These are phyloP conservation scores for Hyaloscypha hepaticicola DNA, from an alignment of 495 filamentous ascomycete species.

Conservation along the genomic window DNA sequence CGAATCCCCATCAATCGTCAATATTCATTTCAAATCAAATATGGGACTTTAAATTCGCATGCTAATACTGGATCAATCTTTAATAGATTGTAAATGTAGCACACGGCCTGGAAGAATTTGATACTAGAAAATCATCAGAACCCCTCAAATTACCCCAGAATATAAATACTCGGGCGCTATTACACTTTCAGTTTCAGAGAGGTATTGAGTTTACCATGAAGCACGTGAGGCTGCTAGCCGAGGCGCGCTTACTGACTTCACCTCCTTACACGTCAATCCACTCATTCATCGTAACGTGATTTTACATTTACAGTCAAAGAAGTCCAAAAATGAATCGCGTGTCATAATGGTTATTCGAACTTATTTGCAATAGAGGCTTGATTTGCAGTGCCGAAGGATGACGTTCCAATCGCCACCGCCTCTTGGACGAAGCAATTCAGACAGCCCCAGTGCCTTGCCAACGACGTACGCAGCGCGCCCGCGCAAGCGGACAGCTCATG, in stretches of 20 bases:
- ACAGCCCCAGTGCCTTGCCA: slow-evolving; percentile 16
- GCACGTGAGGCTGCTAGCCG: background rate
- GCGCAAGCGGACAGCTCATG: slow-evolving; percentile 24
- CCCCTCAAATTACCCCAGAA: background rate
- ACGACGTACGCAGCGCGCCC: slow-evolving; percentile 15
- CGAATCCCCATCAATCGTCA: slow-evolving; percentile 25
- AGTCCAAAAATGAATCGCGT: background rate
- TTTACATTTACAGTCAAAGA: background rate
- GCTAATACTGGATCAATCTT: background rate
- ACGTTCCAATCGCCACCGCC: slow-evolving; percentile 3
- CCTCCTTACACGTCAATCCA: background rate
- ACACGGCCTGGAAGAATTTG: background rate
- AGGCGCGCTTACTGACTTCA: background rate
- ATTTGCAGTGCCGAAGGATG: background rate
- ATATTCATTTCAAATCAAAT: too few relatives aligned
- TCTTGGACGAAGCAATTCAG: slow-evolving; percentile 21
- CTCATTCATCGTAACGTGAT: background rate
- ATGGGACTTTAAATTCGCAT: too few relatives aligned
- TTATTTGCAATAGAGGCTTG: background rate
- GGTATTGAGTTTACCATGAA: background rate
- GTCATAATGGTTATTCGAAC: background rate
- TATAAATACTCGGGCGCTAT: background rate
- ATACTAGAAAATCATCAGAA: background rate
- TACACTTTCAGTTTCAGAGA: background rate
- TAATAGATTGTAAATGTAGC: background rate